A percentile compares a stretch with the other conserved stretches of the same genome.
phyloP scores from a whole-genome alignment of 1,139 yeast species.

The Sugiyamaella neomexicana region DNA sequence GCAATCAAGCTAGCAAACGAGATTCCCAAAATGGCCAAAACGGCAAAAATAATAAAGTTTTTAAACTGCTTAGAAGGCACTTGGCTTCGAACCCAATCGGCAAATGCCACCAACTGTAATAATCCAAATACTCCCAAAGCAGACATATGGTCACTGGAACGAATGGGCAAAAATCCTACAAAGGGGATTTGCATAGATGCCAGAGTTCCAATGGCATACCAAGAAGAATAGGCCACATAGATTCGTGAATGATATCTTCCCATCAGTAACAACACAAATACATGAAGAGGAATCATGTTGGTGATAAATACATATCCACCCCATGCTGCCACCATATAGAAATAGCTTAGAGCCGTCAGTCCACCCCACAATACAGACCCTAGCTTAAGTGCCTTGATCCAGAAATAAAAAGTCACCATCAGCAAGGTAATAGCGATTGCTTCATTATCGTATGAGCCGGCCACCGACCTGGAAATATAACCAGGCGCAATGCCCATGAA shows the following conservation, averaged over 20 bases:
- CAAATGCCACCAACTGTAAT: slow-evolving; percentile 85
- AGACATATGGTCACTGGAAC: slow-evolving; percentile 98
- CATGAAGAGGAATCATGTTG: slow-evolving; percentile 93
- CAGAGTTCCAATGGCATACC: slow-evolving; percentile 95
- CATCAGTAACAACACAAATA: slow-evolving; percentile 86
- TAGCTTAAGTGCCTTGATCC: slow-evolving; percentile 90
- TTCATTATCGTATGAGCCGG: slow-evolving; percentile 98
- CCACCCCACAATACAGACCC: slow-evolving; percentile 89
- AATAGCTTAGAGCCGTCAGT: slow-evolving; percentile 82
- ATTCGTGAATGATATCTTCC: slow-evolving; percentile 85
- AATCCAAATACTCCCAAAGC: slow-evolving; percentile 97
- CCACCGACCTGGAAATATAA: slow-evolving; percentile 95
- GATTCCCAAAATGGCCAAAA: slow-evolving; percentile 54
- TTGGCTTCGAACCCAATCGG: slow-evolving; percentile 73
- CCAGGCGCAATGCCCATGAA: slow-evolving; percentile 99
- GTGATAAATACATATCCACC: slow-evolving; percentile 99
- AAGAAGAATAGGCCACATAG: slow-evolving; percentile 90
- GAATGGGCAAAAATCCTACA: slow-evolving; percentile 94
- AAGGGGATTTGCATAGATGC: slow-evolving; percentile 99
- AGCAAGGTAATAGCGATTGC: slow-evolving; percentile 96
- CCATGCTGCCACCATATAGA: slow-evolving; percentile 99
- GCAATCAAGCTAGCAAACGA: slow-evolving; percentile 73
- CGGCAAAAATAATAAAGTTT: slow-evolving; percentile 63
- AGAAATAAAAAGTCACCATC: slow-evolving; percentile 92
- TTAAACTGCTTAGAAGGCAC: slow-evolving; percentile 76